Conservation (phyloP, 192 early-diverging fungal species). For the Glomus cerebriforme region DNA sequence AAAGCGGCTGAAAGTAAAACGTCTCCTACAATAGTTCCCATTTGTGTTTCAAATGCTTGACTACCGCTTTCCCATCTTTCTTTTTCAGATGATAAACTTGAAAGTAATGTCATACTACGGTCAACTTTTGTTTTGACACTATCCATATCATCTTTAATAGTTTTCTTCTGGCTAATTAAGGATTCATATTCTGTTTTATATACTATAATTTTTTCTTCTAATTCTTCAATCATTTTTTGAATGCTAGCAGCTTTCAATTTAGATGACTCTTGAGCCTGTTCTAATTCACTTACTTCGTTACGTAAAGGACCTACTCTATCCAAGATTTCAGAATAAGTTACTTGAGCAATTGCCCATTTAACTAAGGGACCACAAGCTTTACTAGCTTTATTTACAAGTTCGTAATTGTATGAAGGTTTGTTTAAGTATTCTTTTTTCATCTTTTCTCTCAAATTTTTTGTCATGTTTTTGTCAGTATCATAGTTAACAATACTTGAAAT, state of each 20-base stretch:
- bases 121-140: conserved; percentile 91
- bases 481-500: conserved; percentile 96
- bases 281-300: conserved; percentile 84
- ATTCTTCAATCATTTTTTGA: conserved; percentile 75
- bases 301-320: conserved; percentile 95
- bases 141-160: conserved; percentile 90
- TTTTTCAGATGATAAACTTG: conserved; percentile 89
- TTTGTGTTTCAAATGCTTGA: conserved; percentile 90
- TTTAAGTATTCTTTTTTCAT: conserved; percentile 78
- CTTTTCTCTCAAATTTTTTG: conserved; percentile 71
- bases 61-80: conserved; percentile 90
- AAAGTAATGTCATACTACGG: conserved; percentile 83
- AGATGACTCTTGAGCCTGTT: conserved; percentile 73
- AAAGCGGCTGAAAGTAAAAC: conserved; percentile 92
- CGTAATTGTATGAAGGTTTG: conserved; percentile 91
- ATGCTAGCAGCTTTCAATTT: conserved; percentile 71
- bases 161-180: conserved; percentile 91
- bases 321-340: conserved; percentile 88
- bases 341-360: conserved; percentile 98
- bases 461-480: conserved; percentile 87
- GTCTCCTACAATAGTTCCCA: conserved; percentile 98
- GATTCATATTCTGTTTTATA: conserved; percentile 98
- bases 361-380: conserved; percentile 99
- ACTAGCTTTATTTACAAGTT: conserved; percentile 93
- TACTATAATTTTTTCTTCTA: conserved; percentile 84